These are phyloP conservation scores for Avena sativa DNA, from an alignment of 176 grass and related monocot species.

Conservation along the genomic window DNA sequence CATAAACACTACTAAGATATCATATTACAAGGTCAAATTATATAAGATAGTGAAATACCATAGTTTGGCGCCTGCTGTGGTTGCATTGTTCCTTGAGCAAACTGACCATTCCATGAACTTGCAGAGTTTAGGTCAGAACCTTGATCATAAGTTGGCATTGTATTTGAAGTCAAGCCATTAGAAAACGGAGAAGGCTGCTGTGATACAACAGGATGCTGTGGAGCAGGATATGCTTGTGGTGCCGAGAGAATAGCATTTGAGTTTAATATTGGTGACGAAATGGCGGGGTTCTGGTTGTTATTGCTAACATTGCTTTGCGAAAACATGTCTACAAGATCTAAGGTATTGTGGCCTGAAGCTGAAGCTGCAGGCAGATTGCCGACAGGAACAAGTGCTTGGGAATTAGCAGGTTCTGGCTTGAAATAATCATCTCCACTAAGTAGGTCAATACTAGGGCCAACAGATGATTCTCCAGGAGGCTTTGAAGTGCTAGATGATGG, in stretches of 20 bases:
- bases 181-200: conserved; percentile 63
- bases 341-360: conserved; percentile 61
- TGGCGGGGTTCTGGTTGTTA: conserved; percentile 55
- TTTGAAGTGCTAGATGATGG: conserved; percentile 57
- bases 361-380: conserved; percentile 50
- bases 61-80: conserved; percentile 55
- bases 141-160: conserved; percentile 59
- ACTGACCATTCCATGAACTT: conserved; percentile 75
- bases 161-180: conserved; percentile 56
- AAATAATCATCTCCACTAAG: conserved; percentile 86
- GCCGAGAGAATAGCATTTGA: conserved; percentile 54
- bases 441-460: conserved; percentile 72
- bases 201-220: conserved; percentile 48
- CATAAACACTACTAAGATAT: conserved; percentile 11
- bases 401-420: conserved; percentile 75
- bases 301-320: conserved; percentile 55
- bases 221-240: conserved; percentile 51
- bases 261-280: conserved; percentile 41
- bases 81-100: conserved; percentile 49
- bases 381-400: conserved; percentile 68
- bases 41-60: conserved; percentile 50
- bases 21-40: conserved; percentile 1
- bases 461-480: conserved; percentile 38
- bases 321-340: conserved; percentile 93
- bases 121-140: conserved; percentile 49